Base-by-base conservation (phyloP, 129 eudicot genomes). In the Flaveria ramosissima region DNA sequence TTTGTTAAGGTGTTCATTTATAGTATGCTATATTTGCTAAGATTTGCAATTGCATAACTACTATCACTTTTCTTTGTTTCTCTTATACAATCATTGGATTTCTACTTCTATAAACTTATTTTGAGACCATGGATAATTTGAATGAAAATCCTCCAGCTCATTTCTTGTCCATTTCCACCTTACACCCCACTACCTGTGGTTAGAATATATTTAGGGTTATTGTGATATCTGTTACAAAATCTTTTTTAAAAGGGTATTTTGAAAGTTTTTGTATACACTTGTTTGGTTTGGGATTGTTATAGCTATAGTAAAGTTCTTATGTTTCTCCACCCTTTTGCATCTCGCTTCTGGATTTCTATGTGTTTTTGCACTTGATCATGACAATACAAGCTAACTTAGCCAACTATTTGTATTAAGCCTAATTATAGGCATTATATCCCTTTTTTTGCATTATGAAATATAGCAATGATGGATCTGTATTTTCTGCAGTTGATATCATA, bases 401-500 rank as follows among this genome's bases (percentile, higher is more conserved):
- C 6, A 20, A 16, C 63, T 71, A 71, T 71, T 30, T 51, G 27
- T 56, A 47, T 66, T 50, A 30, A 23, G 77, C 48, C 59, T 13
- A 70, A 20, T 47, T 4, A 7, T 36, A 19, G 13, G 2, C 47
- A 30, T 10, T 32, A 41, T 61, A 45, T 63, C 30, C 10, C 78
- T 62, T 71, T 14, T 62, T 71, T 71, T 53, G 39, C 39, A 72
- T 36, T 36, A 20, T 48, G 15, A 61, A 16, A 62, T 61, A 71
- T 39, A 62, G 30, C 53, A 50, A 14, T 79, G 64, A 79, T 71
- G 66, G 66, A 36, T 48, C 50, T 30, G 9, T 39, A 42, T 23
- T 63, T 73, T 77, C 51, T 79, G 85, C 90, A 90, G 96, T 94
- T 78, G 98, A 94, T 80, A 91, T 94, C 73, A 94, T 91, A 61